Evolutionary conservation across 345 rosid genomes (phyloP), one percentile per base, ranked within the genome.

Genomic region (Citrus trifoliata): DNA sequence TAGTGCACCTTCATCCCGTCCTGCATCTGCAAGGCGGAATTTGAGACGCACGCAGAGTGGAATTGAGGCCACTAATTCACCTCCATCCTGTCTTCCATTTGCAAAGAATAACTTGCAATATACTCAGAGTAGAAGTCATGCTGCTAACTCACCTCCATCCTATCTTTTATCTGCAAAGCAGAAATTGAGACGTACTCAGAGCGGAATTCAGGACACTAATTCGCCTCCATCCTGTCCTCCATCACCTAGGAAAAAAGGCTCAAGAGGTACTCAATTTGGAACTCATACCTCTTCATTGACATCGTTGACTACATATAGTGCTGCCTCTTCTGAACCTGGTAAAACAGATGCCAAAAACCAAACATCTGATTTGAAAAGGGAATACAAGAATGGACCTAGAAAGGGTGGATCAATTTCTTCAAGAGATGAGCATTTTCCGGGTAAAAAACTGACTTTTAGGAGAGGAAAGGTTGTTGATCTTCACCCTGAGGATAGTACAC

Each of bases 391-490:
- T 13, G 51, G 51, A 46, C 5, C 51, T 46, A 46, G 51, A 46
- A 46, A 46, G 18, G 51, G 18, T 46, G 51, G 73, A 71, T 71
- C 72, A 60, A 74, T 67, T 62, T 78, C 48, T 58, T 74, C 74
- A 46, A 85, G 79, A 59, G 74, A 81, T 7, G 81, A 80, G 53
- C 69, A 78, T 62, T 46, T 22, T 67, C 76, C 42, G 22, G 64
- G 80, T 60, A 58, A 64, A 67, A 82, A 80, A 72, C 40, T 87
- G 67, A 83, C 71, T 65, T 92, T 90, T 81, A 88, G 82, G 85
- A 90, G 84, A 82, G 92, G 92, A 71, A 93, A 83, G 84, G 78
- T 83, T 78, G 75, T 92, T 73, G 93, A 88, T 7, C 79, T 86
- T 19, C 82, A 80, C 74, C 38, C 84, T 4, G 89, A 87, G 72